These are phyloP conservation scores for Agarophyton chilense DNA, from an alignment of 23 red algal species.

Conservation along the genomic window DNA sequence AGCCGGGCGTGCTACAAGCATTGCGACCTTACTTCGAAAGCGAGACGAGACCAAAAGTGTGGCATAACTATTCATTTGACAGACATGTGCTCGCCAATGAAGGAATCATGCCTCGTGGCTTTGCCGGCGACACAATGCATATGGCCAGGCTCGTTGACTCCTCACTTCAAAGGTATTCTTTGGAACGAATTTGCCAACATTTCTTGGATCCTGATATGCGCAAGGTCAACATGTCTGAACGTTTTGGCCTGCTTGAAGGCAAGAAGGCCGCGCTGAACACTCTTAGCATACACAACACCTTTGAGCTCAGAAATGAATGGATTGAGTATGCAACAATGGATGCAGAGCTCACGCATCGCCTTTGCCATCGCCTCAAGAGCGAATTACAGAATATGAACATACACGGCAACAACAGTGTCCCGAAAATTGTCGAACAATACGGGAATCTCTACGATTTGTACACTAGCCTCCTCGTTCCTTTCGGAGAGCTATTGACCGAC, in stretches of 20 bases:
- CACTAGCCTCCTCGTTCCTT: conserved; percentile 60
- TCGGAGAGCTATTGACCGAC: conserved; percentile 84
- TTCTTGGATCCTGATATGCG: conserved; percentile 24
- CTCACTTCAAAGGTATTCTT: conserved; percentile 57
- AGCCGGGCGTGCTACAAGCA: conserved; percentile 32
- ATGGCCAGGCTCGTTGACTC: conserved; percentile 85
- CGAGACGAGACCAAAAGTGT: conserved; percentile 71
- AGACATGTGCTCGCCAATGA: conserved; percentile 77
- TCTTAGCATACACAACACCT: conserved; percentile 50
- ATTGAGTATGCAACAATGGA: conserved; percentile 83
- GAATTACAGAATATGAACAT: conserved; percentile 37
- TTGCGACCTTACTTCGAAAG: conserved; percentile 82
- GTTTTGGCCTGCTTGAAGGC: conserved; percentile 48
- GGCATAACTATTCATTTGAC: conserved; percentile 96
- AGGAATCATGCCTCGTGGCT: conserved; percentile 73
- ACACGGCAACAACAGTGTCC: conserved; percentile 26
- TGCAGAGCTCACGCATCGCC: conserved; percentile 75
- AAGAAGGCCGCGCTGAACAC: conserved; percentile 69
- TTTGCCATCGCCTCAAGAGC: conserved; percentile 20
- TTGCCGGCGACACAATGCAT: conserved; percentile 96
- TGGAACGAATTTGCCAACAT: conserved; percentile 62
- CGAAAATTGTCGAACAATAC: conserved; percentile 17
- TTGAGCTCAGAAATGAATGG: conserved; percentile 55
- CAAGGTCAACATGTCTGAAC: conserved; percentile 63
- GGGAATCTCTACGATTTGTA: conserved; percentile 74